A percentile compares a stretch with the other conserved stretches of the same genome.
Conservation (phyloP, 345 rosid species). For the Toxicodendron radicans region DNA sequence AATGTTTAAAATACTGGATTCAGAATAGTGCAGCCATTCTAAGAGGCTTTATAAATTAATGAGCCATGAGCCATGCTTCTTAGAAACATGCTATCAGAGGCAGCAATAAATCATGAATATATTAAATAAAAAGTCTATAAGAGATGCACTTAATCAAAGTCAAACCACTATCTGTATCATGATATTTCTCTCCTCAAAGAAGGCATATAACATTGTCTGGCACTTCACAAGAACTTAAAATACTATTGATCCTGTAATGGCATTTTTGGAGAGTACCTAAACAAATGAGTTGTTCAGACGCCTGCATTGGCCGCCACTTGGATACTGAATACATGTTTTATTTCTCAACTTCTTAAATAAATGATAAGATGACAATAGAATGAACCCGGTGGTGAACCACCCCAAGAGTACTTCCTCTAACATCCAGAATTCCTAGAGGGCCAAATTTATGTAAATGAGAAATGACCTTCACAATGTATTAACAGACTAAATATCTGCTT, state of each 20-base stretch:
- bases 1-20: neutral
- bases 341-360: too few species aligned
- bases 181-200: neutral
- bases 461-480: neutral
- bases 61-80: neutral
- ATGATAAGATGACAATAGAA: neutral
- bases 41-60: neutral
- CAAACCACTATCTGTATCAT: neutral
- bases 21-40: neutral
- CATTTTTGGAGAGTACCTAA: neutral
- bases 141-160: neutral
- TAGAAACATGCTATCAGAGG: neutral
- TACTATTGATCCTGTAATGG: neutral
- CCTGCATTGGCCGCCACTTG: neutral
- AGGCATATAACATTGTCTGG: neutral
- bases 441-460: neutral
- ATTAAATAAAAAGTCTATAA: neutral
- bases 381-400: neutral
- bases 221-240: neutral
- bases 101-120: neutral
- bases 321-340: neutral
- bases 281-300: neutral
- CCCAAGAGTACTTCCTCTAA: neutral
- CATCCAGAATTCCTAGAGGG: neutral
- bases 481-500: neutral